phyloP scores from a whole-genome alignment of 768 basidiomycete species.

The Paxillus involutus region DNA sequence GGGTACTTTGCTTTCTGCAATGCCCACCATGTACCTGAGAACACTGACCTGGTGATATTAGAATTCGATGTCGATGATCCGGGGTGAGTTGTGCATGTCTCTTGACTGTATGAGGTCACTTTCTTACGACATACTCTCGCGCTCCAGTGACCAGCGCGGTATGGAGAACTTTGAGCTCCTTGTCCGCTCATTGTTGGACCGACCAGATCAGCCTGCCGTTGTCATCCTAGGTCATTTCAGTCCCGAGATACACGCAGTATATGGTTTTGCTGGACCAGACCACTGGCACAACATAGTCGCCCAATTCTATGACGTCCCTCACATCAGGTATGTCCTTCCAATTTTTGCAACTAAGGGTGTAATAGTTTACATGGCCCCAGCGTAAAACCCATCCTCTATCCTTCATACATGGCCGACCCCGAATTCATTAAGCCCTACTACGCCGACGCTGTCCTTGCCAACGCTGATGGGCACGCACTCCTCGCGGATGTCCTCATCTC shows the following conservation, averaged over 20 bases:
- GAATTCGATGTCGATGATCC: constrained; percentile 93
- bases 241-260: constrained; percentile 73
- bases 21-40: constrained; percentile 89
- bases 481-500: constrained; percentile 89
- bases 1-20: constrained; percentile 96
- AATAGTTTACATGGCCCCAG: constrained; percentile 34
- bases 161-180: constrained; percentile 90
- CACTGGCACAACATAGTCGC: constrained; percentile 88
- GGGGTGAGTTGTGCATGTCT: constrained; percentile 51
- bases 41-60: constrained; percentile 90
- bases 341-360: background rate
- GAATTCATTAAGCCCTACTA: constrained; percentile 68
- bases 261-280: constrained; percentile 90
- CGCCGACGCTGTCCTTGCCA: constrained; percentile 82
- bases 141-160: constrained; percentile 59
- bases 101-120: background rate
- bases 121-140: background rate
- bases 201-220: constrained; percentile 90
- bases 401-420: constrained; percentile 77
- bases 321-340: constrained; percentile 56
- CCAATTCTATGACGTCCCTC: constrained; percentile 96
- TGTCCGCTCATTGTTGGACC: constrained; percentile 85
- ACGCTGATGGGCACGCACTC: constrained; percentile 74
- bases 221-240: constrained; percentile 94
- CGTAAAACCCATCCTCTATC: constrained; percentile 79